These are phyloP conservation scores for Aspergillus bombycis DNA, from an alignment of 2,329 filamentous ascomycete species.

Conservation along the genomic window DNA sequence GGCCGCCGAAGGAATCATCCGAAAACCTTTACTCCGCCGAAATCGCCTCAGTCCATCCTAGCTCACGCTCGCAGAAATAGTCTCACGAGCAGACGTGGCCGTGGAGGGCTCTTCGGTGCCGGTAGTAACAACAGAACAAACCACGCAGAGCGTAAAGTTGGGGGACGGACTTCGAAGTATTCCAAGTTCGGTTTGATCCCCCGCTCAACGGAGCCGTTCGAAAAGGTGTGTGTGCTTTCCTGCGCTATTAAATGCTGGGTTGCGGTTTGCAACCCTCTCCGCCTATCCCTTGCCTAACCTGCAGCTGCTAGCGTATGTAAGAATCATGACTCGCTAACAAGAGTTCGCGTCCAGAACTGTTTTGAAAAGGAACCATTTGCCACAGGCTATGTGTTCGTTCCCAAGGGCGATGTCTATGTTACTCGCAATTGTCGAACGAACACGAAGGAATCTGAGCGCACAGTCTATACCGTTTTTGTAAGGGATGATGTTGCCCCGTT, in stretches of 20 bases:
- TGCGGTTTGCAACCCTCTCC: not conserved
- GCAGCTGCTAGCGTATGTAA: slow-evolving; percentile 12
- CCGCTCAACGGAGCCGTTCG: slow-evolving; percentile 29
- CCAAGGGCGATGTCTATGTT: slow-evolving; percentile 47
- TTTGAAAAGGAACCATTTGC: slow-evolving; percentile 31
- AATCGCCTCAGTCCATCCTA: slow-evolving; percentile 19
- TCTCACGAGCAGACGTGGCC: slow-evolving; percentile 9
- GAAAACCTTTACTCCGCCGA: slow-evolving; percentile 13
- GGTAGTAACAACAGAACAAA: slow-evolving; percentile 10
- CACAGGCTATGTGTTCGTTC: slow-evolving; percentile 43
- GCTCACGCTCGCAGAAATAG: slow-evolving; percentile 17
- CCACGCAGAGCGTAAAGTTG: not conserved
- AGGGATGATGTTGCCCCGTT: slow-evolving; percentile 13
- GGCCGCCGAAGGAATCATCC: slow-evolving; percentile 15
- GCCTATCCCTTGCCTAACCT: not conserved
- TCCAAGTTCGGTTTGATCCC: slow-evolving; percentile 21
- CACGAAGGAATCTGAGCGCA: slow-evolving; percentile 35
- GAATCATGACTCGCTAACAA: slow-evolving; percentile 7
- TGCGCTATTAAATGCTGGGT: not conserved
- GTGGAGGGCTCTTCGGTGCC: slow-evolving; percentile 6
- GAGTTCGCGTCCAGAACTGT: slow-evolving; percentile 32
- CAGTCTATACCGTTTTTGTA: slow-evolving; percentile 45
- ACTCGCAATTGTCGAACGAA: slow-evolving; percentile 45
- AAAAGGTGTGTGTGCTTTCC: slow-evolving; percentile 26
- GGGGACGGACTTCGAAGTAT: slow-evolving; percentile 16